A percentile compares a stretch with the other conserved stretches of the same genome.
These are phyloP conservation scores for Aspergillus carbonarius DNA, from an alignment of 2,329 filamentous ascomycete genomes.

Conservation along the genomic window DNA sequence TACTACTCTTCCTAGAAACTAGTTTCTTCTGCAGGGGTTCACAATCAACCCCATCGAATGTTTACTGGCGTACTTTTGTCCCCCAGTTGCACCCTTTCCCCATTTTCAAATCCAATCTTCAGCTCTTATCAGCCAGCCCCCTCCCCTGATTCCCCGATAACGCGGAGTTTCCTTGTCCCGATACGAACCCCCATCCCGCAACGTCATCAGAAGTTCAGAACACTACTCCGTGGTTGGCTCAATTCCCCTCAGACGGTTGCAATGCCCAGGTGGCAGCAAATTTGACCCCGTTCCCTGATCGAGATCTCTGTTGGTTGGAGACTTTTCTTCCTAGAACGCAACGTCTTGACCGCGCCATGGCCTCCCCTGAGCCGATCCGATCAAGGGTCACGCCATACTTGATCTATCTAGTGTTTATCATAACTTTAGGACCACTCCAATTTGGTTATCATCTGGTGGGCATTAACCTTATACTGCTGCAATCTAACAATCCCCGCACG, in stretches of 20 bases:
- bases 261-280: neutral
- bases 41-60: too few species aligned
- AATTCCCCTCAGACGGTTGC: neutral
- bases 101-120: neutral
- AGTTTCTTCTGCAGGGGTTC: too few species aligned
- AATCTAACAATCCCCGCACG: neutral
- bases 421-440: constrained; percentile 83
- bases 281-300: neutral
- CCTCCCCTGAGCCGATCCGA: constrained; percentile 16
- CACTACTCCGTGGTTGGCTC: neutral
- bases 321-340: neutral
- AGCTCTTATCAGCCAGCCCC: neutral
- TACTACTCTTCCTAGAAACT: too few species aligned
- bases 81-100: neutral
- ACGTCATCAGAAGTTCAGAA: constrained; percentile 13
- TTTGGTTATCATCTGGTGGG: constrained; percentile 90
- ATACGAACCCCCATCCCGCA: neutral
- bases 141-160: constrained; percentile 2
- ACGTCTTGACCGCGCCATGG: constrained; percentile 20
- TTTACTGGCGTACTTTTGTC: neutral
- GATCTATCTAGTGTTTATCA: constrained; percentile 69
- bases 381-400: constrained; percentile 69
- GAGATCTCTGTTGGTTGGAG: neutral
- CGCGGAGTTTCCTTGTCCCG: constrained; percentile 13
- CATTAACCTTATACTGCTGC: constrained; percentile 1